Evolutionary conservation across 306 rosid species (phyloP).

Genomic region (Begonia loranthoides): DNA sequence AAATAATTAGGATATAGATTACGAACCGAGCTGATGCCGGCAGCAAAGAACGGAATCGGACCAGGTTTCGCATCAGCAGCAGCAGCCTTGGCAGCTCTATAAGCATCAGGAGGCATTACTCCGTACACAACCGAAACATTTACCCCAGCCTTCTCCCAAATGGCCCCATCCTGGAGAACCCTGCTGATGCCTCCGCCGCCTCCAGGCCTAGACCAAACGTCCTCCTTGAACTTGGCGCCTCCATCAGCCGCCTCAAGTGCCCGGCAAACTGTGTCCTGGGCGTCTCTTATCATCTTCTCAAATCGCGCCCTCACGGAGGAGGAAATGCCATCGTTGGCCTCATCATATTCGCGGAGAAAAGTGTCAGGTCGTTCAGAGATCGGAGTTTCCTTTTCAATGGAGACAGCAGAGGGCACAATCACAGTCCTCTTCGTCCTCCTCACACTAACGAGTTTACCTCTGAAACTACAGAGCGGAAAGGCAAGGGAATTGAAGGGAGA

Average conservation of each 20-base stretch:
- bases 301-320: constrained; percentile 63
- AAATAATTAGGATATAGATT: constrained; percentile 6
- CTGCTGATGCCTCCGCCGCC: constrained; percentile 97
- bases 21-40: constrained; percentile 87
- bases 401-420: constrained; percentile 23
- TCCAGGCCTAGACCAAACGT: constrained; percentile 97
- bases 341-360: constrained; percentile 52
- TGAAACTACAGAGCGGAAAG: constrained; percentile 5
- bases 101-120: constrained; percentile 95
- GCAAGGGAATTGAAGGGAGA: constrained; percentile 1
- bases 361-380: constrained; percentile 64
- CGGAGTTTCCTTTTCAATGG: constrained; percentile 78
- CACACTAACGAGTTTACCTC: background rate
- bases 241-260: constrained; percentile 79
- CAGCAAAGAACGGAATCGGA: constrained; percentile 86
- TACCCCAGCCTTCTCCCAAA: constrained; percentile 98
- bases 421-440: background rate
- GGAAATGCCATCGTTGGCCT: constrained; percentile 8
- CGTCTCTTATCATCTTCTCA: constrained; percentile 94
- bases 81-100: constrained; percentile 74
- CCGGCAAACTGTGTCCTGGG: constrained; percentile 71
- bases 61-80: constrained; percentile 60
- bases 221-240: constrained; percentile 67
- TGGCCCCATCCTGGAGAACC: constrained; percentile 87
- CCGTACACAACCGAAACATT: constrained; percentile 95